Evolutionary conservation across 352 stramenopile genomes (phyloP), one percentile per base, ranked within the genome.

Genomic region (Pythium pyrilobum): DNA sequence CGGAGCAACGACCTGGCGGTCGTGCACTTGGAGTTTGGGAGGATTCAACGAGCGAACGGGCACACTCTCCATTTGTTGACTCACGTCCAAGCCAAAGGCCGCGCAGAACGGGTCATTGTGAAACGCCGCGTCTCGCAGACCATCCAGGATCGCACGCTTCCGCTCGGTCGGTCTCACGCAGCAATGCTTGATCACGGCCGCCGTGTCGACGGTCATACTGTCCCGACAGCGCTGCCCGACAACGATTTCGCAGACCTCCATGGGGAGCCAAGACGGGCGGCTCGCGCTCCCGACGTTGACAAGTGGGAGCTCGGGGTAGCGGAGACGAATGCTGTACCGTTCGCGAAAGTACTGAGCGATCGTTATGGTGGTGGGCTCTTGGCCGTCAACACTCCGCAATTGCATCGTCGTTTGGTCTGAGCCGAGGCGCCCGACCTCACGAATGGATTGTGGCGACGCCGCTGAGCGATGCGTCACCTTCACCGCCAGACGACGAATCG

Each of bases 211-310:
- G 4, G 34, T 15, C 3, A 42, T 9, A 31, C 36, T 37, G 10
- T 46, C 31, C 3, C 15, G 25, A 37, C 45, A 50, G 10, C 47
- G 56, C 24, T 58, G 56, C 11, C 56, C 48, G 11, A 48, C 31
- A 2, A 42, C 56, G 27, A 64, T 21, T 7, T 56, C 25, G 20
- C 56, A 64, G 7, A 64, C 21, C 41, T 64, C 56, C 24, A 56
- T 52, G 7, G 56, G 47, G 13, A 64, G 40, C 54, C 54, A 62
- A 28, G 47, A 32, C 13, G 45, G 54, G 18, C 34, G 42, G 11
- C 28, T 13, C 3, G 23, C 9, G 3, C 21, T 52, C 24, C 56
- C 56, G 2, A 57, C 48, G 36, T 56, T 57, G 7, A 64, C 15
- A 2, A 64, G 28, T 18, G 46, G 56, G n/a, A 64, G 29, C 11